These are phyloP conservation scores for Diplodia intermedia DNA, from an alignment of 2,329 filamentous ascomycete genomes.

Conservation along the genomic window DNA sequence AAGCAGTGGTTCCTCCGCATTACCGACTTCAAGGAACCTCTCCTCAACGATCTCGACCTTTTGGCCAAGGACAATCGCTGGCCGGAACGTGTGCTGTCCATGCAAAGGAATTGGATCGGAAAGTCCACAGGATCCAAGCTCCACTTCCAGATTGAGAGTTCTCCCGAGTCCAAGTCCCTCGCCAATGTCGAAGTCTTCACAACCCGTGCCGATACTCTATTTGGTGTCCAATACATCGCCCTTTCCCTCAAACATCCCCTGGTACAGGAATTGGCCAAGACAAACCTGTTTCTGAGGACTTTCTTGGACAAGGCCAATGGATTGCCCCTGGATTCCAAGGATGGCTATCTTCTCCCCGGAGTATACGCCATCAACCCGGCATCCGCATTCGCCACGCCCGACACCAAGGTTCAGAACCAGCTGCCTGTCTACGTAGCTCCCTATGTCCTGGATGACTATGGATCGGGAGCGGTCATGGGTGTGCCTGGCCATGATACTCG, in stretches of 20 bases:
- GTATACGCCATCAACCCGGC: constrained; percentile 52
- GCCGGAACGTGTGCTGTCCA: constrained; percentile 81
- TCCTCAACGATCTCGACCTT: constrained; percentile 73
- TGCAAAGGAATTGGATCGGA: constrained; percentile 90
- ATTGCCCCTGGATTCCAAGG: constrained; percentile 63
- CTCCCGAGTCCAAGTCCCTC: constrained; percentile 45
- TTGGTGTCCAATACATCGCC: constrained; percentile 84
- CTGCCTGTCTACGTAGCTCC: constrained; percentile 82
- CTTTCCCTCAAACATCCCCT: constrained; percentile 76
- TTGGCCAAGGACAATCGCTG: constrained; percentile 70
- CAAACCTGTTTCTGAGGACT: constrained; percentile 66
- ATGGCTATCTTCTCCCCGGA: constrained; percentile 69
- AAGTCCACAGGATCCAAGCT: constrained; percentile 76
- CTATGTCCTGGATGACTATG: constrained; percentile 85
- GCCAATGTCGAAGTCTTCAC: constrained; percentile 76
- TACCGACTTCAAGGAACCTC: constrained; percentile 74
- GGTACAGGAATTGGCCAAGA: constrained; percentile 66
- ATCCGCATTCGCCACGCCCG: constrained; percentile 58
- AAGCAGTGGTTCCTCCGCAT: constrained; percentile 93
- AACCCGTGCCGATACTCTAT: constrained; percentile 84
- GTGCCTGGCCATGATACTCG: constrained; percentile 84
- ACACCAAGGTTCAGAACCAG: constrained; percentile 60
- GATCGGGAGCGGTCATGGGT: constrained; percentile 89
- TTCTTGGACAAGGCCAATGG: constrained; percentile 68
- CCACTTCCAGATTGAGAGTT: constrained; percentile 68